Conservation (phyloP, 2,329 filamentous ascomycete species). For the Neofusicoccum sp. region DNA sequence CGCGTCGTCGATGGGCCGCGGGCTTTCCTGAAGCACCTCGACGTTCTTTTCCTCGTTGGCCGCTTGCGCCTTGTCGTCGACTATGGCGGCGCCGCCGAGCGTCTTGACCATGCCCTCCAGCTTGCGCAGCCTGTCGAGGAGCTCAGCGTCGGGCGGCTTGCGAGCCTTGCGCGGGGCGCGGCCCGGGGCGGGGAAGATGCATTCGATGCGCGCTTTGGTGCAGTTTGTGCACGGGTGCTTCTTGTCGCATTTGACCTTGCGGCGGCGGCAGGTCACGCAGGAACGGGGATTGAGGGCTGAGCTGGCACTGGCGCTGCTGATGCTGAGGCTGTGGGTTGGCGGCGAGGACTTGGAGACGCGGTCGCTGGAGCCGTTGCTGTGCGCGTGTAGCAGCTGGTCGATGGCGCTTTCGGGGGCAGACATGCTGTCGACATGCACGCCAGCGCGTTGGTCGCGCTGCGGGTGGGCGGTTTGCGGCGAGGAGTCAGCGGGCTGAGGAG, state of each 20-base stretch:
- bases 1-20: too few relatives aligned
- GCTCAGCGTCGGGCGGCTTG: constrained; percentile 69
- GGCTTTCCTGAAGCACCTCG: too few relatives aligned
- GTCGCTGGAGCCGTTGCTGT: constrained; percentile 19
- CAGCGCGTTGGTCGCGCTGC: background rate
- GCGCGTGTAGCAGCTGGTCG: constrained; percentile 12
- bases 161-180: constrained; percentile 70
- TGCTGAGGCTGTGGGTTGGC: constrained; percentile 12
- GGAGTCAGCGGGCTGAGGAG: background rate
- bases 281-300: constrained; percentile 41
- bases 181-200: constrained; percentile 74
- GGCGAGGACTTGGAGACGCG: constrained; percentile 14
- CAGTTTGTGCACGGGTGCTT: constrained; percentile 77
- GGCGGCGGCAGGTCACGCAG: constrained; percentile 57
- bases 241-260: constrained; percentile 79
- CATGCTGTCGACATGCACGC: constrained; percentile 9
- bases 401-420: constrained; percentile 1
- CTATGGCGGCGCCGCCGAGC: constrained; percentile 43
- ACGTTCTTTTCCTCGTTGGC: constrained; percentile 26
- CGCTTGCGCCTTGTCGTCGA: constrained; percentile 38
- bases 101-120: constrained; percentile 74
- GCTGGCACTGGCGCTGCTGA: constrained; percentile 16
- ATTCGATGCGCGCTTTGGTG: constrained; percentile 68
- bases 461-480: background rate
- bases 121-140: constrained; percentile 71